Percentiles rank a stretch among this genome's conserved stretches.
Evolutionary conservation across 1,139 yeast genomes (phyloP).

Genomic region (Pneumocystis murina): DNA sequence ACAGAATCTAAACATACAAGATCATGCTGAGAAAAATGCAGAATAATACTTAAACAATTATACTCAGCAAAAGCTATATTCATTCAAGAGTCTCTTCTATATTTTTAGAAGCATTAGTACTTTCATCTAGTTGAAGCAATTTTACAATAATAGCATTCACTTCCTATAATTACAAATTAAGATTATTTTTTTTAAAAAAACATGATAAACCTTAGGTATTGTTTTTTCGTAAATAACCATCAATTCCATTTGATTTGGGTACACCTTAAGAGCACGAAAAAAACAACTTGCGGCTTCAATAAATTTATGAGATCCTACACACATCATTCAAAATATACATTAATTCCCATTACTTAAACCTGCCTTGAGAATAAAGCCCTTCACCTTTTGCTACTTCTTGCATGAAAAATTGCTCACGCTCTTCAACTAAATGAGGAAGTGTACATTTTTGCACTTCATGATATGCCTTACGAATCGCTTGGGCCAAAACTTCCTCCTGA

Average conservation of each 20-base stretch:
- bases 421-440: slow-evolving; percentile 53
- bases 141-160: neutral
- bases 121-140: neutral
- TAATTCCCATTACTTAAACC: neutral
- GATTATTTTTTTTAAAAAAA: neutral
- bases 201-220: slow-evolving; percentile 7
- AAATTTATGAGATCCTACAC: slow-evolving; percentile 31
- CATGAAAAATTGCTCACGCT: slow-evolving; percentile 66
- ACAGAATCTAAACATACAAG: neutral
- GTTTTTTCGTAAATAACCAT: slow-evolving; percentile 58
- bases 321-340: slow-evolving; percentile 27
- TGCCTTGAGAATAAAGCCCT: slow-evolving; percentile 15
- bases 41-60: neutral
- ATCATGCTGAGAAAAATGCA: neutral
- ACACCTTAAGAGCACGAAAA: slow-evolving; percentile 87
- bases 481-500: slow-evolving; percentile 42
- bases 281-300: slow-evolving; percentile 74
- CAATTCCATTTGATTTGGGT: slow-evolving; percentile 88
- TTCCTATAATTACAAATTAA: neutral
- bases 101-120: neutral
- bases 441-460: neutral
- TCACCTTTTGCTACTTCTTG: slow-evolving; percentile 77
- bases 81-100: neutral
- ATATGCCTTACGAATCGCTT: slow-evolving; percentile 21
- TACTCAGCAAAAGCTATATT: neutral